These are phyloP conservation scores for Globisporangium acanthophoron DNA, from an alignment of 352 stramenopile species.

Conservation along the genomic window DNA sequence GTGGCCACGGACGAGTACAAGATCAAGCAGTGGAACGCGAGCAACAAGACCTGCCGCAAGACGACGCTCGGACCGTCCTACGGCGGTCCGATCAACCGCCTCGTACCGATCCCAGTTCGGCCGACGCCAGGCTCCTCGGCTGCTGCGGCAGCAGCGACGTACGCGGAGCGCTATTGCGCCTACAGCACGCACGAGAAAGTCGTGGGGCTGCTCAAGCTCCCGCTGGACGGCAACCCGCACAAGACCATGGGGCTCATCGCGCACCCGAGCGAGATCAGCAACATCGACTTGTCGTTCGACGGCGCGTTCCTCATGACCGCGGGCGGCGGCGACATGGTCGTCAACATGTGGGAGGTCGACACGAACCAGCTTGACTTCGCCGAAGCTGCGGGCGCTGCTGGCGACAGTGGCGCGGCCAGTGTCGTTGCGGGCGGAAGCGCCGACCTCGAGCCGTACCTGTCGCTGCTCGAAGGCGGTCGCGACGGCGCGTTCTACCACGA, in stretches of 20 bases:
- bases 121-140: background rate
- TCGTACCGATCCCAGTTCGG: conserved; percentile 54
- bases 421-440: background rate
- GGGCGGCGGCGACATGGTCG: conserved; percentile 82
- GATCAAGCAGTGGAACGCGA: conserved; percentile 90
- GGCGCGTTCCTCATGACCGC: conserved; percentile 86
- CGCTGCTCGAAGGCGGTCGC: conserved; percentile 80
- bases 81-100: conserved; percentile 80
- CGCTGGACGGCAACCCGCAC: conserved; percentile 90
- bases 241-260: conserved; percentile 92
- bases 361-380: conserved; percentile 65
- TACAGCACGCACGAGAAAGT: conserved; percentile 84
- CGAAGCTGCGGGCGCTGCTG: conserved; percentile 31
- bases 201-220: conserved; percentile 81
- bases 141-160: conserved; percentile 2
- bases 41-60: conserved; percentile 88
- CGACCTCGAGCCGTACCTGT: conserved; percentile 50
- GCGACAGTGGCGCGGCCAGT: background rate
- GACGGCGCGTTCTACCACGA: conserved; percentile 87
- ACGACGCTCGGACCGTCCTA: conserved; percentile 89
- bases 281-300: conserved; percentile 79
- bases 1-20: conserved; percentile 93
- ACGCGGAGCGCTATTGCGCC: conserved; percentile 60
- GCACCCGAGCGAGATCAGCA: conserved; percentile 85
- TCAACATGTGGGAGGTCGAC: conserved; percentile 91